A percentile compares a stretch with the other conserved stretches of the same genome.
Conservation (phyloP, 768 basidiomycete species). For the Tubosaeta sp. region DNA sequence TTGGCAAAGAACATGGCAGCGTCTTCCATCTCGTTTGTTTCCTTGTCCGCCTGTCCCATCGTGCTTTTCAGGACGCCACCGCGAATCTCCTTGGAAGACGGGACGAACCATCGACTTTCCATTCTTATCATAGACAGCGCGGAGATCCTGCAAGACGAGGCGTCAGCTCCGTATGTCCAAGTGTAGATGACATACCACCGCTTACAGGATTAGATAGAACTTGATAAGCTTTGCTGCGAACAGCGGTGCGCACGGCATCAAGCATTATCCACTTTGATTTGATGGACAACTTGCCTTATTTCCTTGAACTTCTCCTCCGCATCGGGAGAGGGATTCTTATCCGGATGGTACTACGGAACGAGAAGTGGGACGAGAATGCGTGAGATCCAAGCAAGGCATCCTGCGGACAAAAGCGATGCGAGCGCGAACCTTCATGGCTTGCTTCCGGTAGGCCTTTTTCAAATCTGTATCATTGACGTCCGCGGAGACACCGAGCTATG, state of each 20-base stretch:
- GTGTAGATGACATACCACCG: constrained; percentile 13
- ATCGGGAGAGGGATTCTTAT: constrained; percentile 90
- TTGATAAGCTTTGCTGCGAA: constrained; percentile 86
- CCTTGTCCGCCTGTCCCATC: constrained; percentile 58
- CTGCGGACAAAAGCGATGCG: background rate
- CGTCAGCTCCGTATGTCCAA: constrained; percentile 2
- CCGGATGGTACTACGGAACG: constrained; percentile 77
- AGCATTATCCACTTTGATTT: constrained; percentile 6
- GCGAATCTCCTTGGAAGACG: constrained; percentile 6
- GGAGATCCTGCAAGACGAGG: constrained; percentile 55
- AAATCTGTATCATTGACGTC: constrained; percentile 77
- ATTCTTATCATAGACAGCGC: constrained; percentile 92
- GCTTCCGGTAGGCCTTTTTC: constrained; percentile 94
- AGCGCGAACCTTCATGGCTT: constrained; percentile 79
- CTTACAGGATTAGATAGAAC: constrained; percentile 80
- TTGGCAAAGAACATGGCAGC: constrained; percentile 93
- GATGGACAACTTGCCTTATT: constrained; percentile 58
- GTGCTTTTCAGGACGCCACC: constrained; percentile 3
- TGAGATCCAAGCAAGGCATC: background rate
- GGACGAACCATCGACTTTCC: constrained; percentile 77
- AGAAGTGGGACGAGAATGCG: background rate
- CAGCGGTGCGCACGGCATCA: constrained; percentile 17
- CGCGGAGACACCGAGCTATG: constrained; percentile 62
- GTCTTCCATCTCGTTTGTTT: constrained; percentile 83
- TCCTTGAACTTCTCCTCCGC: constrained; percentile 98